Base-by-base conservation (phyloP, 768 basidiomycete species). In the Exsudoporus frostii region DNA sequence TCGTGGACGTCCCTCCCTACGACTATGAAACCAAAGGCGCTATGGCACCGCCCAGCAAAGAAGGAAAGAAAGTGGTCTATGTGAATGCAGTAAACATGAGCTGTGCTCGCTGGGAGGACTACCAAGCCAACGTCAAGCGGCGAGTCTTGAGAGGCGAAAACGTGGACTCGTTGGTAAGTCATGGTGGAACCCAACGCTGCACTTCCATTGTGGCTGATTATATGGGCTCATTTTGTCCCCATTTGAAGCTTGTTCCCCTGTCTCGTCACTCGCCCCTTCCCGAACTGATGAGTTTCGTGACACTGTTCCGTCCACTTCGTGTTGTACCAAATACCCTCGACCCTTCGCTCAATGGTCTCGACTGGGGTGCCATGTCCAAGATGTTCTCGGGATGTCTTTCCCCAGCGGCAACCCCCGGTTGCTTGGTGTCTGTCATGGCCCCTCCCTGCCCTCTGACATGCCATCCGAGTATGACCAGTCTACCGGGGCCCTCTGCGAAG, bases 191-290 rank as follows among this genome's bases (percentile, higher is more conserved):
- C 9, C 3, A 7, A 4, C n/a, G 1, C 13, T 14, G 0, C 9
- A 45, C 45, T 41, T 36, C 13, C 11, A 33, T 34, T 2, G 38
- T 51, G 36, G 27, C 42, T 56, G n/a, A 49, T 20, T 17, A 19
- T 22, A 29, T 51, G 19, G 33, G 17, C 53, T 38, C 15, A 1
- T 30, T 14, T 48, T 19, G 13, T n/a, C 15, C 20, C 7, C 10
- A 2, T 25, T 10, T 25, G 15, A 48, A 95, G 92, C 79, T 91
- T 9, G 85, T 89, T 7, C 92, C 92, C 1, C 76, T 98, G 6
- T 83, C 84, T 9, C 83, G 96, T 2, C 96, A 98, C 64, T 96
- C 93, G 0, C 79, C 89, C 0, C 79, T 97, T 5, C 89, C 90
- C 0, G 96, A 98, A 65, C 79, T 99, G 1, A 83, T 85, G 54